Conservation (phyloP, 2,329 filamentous ascomycete genomes). For the Tolypocladium album region DNA sequence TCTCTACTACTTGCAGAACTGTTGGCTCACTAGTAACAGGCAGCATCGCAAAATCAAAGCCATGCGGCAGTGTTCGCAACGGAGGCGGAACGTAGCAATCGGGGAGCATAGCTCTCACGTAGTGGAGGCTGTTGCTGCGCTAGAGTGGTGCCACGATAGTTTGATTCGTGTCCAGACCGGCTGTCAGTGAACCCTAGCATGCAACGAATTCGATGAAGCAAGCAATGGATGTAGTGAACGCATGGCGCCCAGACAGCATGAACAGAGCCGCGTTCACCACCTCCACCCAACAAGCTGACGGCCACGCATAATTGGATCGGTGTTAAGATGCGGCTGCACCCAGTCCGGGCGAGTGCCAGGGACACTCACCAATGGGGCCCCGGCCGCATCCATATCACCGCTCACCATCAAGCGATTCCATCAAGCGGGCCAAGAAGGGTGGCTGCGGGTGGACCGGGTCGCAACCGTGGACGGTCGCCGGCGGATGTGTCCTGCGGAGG, state of each 20-base stretch:
- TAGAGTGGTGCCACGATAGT: neutral
- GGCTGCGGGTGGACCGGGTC: neutral
- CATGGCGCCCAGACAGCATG: neutral
- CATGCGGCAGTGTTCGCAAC: neutral
- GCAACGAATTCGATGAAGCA: neutral
- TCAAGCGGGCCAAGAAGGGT: neutral
- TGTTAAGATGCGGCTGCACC: neutral
- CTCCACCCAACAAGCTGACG: neutral
- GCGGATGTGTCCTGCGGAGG: neutral
- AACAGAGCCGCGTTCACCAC: neutral
- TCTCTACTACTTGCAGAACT: neutral
- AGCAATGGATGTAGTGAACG: neutral
- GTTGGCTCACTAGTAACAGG: neutral
- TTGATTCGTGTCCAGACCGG: neutral
- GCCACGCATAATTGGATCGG: neutral
- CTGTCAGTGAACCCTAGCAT: neutral
- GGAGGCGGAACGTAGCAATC: neutral
- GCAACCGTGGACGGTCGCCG: neutral
- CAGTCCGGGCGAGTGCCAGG: neutral
- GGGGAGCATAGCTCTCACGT: neutral
- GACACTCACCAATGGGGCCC: neutral
- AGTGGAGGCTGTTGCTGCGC: neutral
- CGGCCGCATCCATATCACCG: neutral
- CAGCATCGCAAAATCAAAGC: neutral
- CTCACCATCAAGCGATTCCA: neutral